These are phyloP conservation scores for Sechiopsis laciniata DNA, from an alignment of 306 rosid genomes.

Conservation along the genomic window DNA sequence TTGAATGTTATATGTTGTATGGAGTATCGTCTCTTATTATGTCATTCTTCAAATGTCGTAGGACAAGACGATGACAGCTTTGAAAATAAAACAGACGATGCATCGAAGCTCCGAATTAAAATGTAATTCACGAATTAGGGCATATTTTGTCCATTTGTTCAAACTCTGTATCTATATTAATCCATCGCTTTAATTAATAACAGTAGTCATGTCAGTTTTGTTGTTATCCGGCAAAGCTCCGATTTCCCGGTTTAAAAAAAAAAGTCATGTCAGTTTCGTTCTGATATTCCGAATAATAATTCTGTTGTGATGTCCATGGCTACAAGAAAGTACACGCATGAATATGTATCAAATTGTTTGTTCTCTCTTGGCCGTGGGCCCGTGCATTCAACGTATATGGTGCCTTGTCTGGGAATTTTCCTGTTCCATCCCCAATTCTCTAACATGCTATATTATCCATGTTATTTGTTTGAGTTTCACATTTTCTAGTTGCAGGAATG, in stretches of 20 bases:
- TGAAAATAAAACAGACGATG: slow-evolving; percentile 39
- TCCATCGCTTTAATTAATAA: not conserved
- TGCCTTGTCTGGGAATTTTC: not conserved
- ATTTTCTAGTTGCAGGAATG: slow-evolving; percentile 32
- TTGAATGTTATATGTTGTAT: not conserved
- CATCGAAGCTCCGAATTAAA: slow-evolving; percentile 35
- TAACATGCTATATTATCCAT: not conserved
- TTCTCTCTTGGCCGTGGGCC: not conserved
- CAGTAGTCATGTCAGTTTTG: not conserved
- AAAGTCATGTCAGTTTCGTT: too few species aligned
- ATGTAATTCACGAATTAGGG: slow-evolving; percentile 37
- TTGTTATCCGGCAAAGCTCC: too few species aligned
- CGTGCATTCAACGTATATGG: too few species aligned
- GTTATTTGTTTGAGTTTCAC: not conserved
- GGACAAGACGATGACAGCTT: slow-evolving; percentile 32
- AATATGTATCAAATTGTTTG: not conserved
- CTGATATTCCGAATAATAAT: not conserved
- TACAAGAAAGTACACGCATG: not conserved
- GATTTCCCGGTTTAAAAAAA: too few species aligned
- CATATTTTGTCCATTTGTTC: not conserved
- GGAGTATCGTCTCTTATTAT: slow-evolving; percentile 8
- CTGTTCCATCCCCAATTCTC: too few species aligned
- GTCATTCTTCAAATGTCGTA: slow-evolving; percentile 29
- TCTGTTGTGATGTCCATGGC: not conserved
- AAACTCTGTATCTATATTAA: not conserved